Base-by-base conservation (phyloP, 495 filamentous ascomycete species). In the Penicillium herquei region DNA sequence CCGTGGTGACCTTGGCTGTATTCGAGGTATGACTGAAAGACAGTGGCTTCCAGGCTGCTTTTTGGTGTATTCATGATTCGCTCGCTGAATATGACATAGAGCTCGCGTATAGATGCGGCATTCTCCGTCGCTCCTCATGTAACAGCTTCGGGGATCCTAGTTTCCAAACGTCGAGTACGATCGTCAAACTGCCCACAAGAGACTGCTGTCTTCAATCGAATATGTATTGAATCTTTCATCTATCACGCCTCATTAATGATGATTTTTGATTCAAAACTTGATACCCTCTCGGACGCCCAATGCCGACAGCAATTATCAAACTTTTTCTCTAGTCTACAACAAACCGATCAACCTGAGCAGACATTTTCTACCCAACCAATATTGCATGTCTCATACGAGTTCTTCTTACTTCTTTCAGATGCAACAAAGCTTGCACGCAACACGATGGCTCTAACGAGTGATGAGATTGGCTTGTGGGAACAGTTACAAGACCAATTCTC, bases 221-320 rank as follows among this genome's bases (percentile, higher is more conserved):
- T 61, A 18, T 61, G 58, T 39, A 37, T 56, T 7, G 58, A 61
- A 26, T 56, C 53, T 14, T 61, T 61, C 7, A 31, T 61, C 8
- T 61, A 61, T 18, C 58, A 61, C 9, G 53, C 53, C 2, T 56
- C 58, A 12, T 12, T 61, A 11, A 56, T 61, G 58, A 61, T 61
- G 58, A 11, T 56, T 9, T 61, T 56, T 35, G 58, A 61, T 16
- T 53, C 58, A 18, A 43, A 35, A 2, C 52, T 61, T 7, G 58
- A 61, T 52, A 42, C 10, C 7, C 44, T 61, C 12, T 55, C 57
- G 1, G 30, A 39, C 0, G 21, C 42, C 2, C 40, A 39, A 3
- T 17, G 30, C 0, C 13, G 40, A 5, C 5, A 32, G 4, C n/a
- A 53, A 2, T n/a, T 61, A 17, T 43, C 37, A 7, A 31, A 12